These are phyloP conservation scores for Chlorella sp. DNA, from an alignment of 139 green algal genomes.

Conservation along the genomic window DNA sequence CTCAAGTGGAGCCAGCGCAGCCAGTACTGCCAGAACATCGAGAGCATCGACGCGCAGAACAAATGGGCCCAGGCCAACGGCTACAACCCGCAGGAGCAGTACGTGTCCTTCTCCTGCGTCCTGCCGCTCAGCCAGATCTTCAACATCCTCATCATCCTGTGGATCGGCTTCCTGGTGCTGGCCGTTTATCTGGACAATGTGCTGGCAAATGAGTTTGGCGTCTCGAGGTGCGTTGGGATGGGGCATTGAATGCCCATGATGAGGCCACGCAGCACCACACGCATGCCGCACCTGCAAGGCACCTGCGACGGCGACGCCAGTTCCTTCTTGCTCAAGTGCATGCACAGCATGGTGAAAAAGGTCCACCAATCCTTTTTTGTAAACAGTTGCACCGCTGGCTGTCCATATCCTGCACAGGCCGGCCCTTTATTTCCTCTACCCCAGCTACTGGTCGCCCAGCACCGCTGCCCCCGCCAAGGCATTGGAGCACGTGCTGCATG, in stretches of 20 bases:
- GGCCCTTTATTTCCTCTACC: slow-evolving; percentile 45
- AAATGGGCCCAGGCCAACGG: background rate
- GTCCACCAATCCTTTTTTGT: too few relatives aligned
- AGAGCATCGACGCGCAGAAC: slow-evolving; percentile 17
- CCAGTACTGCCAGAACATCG: slow-evolving; percentile 52
- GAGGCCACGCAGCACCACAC: too few relatives aligned
- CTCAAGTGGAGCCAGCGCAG: slow-evolving; percentile 35
- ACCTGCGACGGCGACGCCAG: too few relatives aligned
- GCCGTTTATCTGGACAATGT: slow-evolving; percentile 91
- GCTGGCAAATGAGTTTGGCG: slow-evolving; percentile 64
- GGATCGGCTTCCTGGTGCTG: slow-evolving; percentile 59
- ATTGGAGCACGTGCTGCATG: slow-evolving; percentile 8
- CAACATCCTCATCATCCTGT: slow-evolving; percentile 40
- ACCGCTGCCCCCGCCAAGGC: background rate
- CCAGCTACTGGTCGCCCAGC: slow-evolving; percentile 56
- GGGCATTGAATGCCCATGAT: too few relatives aligned
- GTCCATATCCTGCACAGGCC: too few relatives aligned
- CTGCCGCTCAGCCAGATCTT: slow-evolving; percentile 50
- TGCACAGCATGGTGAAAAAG: too few relatives aligned
- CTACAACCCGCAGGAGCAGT: slow-evolving; percentile 23
- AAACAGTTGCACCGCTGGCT: too few relatives aligned
- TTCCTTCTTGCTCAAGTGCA: too few relatives aligned
- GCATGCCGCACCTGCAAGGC: too few relatives aligned
- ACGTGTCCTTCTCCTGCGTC: slow-evolving; percentile 58
- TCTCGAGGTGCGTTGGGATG: slow-evolving; percentile 18